Conservation (phyloP, 2,329 filamentous ascomycete species). For the Rutstroemia sp. region DNA sequence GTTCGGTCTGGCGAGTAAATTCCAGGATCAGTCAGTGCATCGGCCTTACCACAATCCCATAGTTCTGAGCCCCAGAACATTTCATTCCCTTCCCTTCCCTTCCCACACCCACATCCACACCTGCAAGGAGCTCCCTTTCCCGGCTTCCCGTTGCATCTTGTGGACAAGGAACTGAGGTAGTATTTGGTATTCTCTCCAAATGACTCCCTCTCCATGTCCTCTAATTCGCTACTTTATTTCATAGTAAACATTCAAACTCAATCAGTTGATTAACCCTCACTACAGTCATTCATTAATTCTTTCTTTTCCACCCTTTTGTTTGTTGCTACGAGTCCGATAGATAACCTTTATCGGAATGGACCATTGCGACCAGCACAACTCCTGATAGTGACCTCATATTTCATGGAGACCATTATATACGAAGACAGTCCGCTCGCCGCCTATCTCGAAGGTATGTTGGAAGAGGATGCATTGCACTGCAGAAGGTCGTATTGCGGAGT, state of each 20-base stretch:
- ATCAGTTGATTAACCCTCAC: not conserved
- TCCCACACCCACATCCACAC: too few species aligned
- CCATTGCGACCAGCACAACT: conserved; percentile 7
- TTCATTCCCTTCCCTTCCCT: too few species aligned
- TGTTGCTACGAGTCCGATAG: not conserved
- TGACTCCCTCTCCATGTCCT: not conserved
- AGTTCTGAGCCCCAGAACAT: too few species aligned
- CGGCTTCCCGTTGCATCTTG: not conserved
- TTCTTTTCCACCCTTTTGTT: not conserved
- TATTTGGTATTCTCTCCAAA: not conserved
- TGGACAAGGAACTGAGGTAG: not conserved
- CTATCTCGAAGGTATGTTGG: conserved; percentile 72
- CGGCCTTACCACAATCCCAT: too few species aligned
- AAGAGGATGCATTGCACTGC: not conserved
- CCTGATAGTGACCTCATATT: conserved; percentile 15
- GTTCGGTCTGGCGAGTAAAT: too few species aligned
- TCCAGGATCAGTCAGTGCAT: too few species aligned
- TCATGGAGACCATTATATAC: conserved; percentile 82
- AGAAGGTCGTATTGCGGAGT: not conserved
- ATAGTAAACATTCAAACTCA: not conserved
- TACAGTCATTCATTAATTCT: not conserved
- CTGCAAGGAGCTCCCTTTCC: too few species aligned
- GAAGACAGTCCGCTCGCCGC: conserved; percentile 82
- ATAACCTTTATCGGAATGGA: conserved; percentile 19
- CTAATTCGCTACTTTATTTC: not conserved